Evolutionary conservation across 2,329 filamentous ascomycete species (phyloP), one percentile per base, ranked within the genome.

Genomic region (Dactylellina leptospora): DNA sequence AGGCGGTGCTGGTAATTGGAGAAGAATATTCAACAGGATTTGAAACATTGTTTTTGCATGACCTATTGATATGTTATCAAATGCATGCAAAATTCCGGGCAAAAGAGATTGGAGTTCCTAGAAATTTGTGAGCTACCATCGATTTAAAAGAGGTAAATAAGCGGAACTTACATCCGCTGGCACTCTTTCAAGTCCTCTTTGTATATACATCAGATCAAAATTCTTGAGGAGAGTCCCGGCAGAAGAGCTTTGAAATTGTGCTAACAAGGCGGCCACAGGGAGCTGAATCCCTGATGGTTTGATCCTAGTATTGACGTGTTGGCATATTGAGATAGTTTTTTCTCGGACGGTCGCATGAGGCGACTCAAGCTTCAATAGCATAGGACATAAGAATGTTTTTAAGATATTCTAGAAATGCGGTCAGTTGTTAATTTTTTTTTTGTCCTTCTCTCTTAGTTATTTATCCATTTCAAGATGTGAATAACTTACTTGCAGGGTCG

Each of bases 161-260:
- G 27, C 11, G 8, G 20, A 27, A 48, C 74, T 61, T 64, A 81
- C 80, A 13, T 81, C 79, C 9, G 84, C 79, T 1, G 84, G 82
- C 18, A 90, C 79, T 53, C 88, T 83, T 55, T 84, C 84, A 45
- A 91, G 83, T 38, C 93, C 95, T 78, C 96, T 91, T 77, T 96
- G 91, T 36, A 97, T 90, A 78, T 96, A 96, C 16, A 90, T 84
- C 40, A 97, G 82, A 80, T 97, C 93, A 76, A 97, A 90, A 78
- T 96, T 91, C 74, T 91, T 89, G 74, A 99, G 87, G 36, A 97
- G 83, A 0, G 88, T 83, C 9, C 76, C 75, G 47, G 74, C 47
- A 47, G 87, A 83, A 36, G 86, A 87, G 20, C 90, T 86, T 79
- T 96, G 96, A 83, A 96, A 97, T 79, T 97, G 95, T 76, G 92